Evolutionary conservation across 2,329 filamentous ascomycete genomes (phyloP).

Genomic region (Colletotrichum destructivum): DNA sequence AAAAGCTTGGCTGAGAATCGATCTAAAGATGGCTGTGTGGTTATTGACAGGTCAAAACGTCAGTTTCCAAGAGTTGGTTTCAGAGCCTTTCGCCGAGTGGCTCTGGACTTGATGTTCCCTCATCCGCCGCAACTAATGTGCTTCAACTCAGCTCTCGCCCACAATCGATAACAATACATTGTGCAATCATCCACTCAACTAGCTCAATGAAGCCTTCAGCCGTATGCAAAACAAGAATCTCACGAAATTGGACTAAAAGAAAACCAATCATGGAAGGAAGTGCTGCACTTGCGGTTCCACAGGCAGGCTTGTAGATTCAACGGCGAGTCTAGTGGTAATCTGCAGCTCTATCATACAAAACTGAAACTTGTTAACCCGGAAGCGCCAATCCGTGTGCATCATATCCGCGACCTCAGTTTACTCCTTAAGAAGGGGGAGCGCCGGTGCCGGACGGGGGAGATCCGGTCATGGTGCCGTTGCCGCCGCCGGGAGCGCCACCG

Average conservation of each 20-base stretch:
- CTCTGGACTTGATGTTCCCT: too few species aligned
- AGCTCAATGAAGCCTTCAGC: not conserved
- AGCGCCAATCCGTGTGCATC: not conserved
- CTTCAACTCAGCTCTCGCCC: too few species aligned
- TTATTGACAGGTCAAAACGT: too few species aligned
- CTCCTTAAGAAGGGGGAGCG: slow-evolving; percentile 15
- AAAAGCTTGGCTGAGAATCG: too few species aligned
- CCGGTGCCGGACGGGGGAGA: slow-evolving; percentile 24
- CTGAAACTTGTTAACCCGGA: not conserved
- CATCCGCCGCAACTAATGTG: too few species aligned
- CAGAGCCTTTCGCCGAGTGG: too few species aligned
- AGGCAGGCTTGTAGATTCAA: slow-evolving; percentile 14
- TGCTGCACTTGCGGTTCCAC: slow-evolving; percentile 1
- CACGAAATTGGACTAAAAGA: not conserved
- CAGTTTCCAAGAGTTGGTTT: too few species aligned
- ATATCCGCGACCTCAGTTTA: not conserved
- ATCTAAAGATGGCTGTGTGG: too few species aligned
- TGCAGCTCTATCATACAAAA: slow-evolving; percentile 17
- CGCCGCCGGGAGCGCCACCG: slow-evolving; percentile 12
- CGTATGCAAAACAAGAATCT: too few species aligned
- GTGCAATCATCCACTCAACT: too few species aligned
- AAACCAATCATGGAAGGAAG: not conserved
- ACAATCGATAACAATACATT: too few species aligned
- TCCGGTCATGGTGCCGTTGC: slow-evolving; percentile 28
- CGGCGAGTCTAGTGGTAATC: slow-evolving; percentile 22